These are phyloP conservation scores for Paralagenidium karlingii DNA, from an alignment of 352 stramenopile species.

Conservation along the genomic window DNA sequence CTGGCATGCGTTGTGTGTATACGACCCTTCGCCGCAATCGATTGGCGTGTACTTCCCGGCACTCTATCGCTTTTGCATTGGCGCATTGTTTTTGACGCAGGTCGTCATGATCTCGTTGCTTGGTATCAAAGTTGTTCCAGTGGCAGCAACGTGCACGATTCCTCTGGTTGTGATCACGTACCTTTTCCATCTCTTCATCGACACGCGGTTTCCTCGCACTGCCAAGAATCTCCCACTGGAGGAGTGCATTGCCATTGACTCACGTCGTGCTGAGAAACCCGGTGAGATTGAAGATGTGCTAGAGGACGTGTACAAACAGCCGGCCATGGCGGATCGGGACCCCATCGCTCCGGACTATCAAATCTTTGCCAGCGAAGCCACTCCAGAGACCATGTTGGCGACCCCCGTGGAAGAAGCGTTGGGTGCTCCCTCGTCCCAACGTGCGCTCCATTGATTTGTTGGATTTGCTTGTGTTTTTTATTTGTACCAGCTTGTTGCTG, in stretches of 20 bases:
- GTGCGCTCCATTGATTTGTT: no score
- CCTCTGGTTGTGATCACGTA: conserved; percentile 50
- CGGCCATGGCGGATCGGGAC: conserved; percentile 41
- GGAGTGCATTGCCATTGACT: conserved; percentile 62
- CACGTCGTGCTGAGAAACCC: conserved; percentile 29
- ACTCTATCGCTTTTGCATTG: conserved; percentile 71
- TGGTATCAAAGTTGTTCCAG: conserved; percentile 57
- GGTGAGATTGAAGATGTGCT: conserved; percentile 42
- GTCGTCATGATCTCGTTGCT: conserved; percentile 62
- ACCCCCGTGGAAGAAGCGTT: no score
- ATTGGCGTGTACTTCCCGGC: conserved; percentile 60
- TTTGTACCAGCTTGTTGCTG: no score
- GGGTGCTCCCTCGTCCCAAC: no score
- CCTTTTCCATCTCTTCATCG: conserved; percentile 62
- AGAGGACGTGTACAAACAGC: conserved; percentile 54
- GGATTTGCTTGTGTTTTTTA: no score
- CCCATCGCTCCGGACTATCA: conserved; percentile 68
- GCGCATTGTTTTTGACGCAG: conserved; percentile 64
- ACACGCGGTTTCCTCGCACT: conserved; percentile 47
- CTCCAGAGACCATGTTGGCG: conserved; percentile 45
- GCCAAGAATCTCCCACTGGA: conserved; percentile 60
- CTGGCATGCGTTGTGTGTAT: conserved; percentile 57
- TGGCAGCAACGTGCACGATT: conserved; percentile 40
- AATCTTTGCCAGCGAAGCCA: conserved; percentile 46
- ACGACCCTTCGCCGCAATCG: conserved; percentile 55